Percentiles rank a stretch among this genome's conserved stretches.
These are phyloP conservation scores for Phaeoacremonium minimum DNA, from an alignment of 2,329 filamentous ascomycete genomes.

Conservation along the genomic window DNA sequence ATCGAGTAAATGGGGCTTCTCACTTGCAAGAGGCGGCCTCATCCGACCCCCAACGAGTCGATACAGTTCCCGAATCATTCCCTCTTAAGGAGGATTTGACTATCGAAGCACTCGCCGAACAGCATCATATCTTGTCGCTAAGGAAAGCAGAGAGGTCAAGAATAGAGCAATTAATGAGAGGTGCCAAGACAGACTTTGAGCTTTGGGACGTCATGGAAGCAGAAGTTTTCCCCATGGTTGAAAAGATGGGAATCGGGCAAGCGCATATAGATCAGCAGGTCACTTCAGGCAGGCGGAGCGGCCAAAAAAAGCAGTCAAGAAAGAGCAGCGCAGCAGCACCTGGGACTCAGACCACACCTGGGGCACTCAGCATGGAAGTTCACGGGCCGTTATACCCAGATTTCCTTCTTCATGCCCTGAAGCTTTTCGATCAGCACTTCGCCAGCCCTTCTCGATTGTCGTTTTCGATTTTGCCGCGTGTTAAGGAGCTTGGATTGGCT, in stretches of 20 bases:
- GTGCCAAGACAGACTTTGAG: constrained; percentile 55
- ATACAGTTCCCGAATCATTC: no score
- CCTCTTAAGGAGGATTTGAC: no score
- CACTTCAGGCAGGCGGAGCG: not conserved
- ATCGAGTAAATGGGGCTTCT: no score
- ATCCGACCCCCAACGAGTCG: no score
- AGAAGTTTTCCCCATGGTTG: constrained; percentile 61
- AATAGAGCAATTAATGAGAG: constrained; percentile 51
- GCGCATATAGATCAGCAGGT: not conserved
- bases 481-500: constrained; percentile 64
- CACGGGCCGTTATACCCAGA: constrained; percentile 63
- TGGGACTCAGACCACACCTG: constrained; percentile 13
- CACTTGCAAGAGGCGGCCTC: no score
- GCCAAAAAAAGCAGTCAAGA: not conserved
- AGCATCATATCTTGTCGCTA: no score
- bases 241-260: constrained; percentile 47
- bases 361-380: constrained; percentile 42
- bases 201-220: constrained; percentile 64
- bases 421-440: constrained; percentile 54
- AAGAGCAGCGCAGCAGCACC: constrained; percentile 1
- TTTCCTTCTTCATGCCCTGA: constrained; percentile 53
- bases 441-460: constrained; percentile 51
- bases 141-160: no score
- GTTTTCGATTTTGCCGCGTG: constrained; percentile 58
- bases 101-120: no score